Evolutionary conservation across 164 flowering plant genomes (phyloP).

Genomic region (Cinnamomum micranthum): DNA sequence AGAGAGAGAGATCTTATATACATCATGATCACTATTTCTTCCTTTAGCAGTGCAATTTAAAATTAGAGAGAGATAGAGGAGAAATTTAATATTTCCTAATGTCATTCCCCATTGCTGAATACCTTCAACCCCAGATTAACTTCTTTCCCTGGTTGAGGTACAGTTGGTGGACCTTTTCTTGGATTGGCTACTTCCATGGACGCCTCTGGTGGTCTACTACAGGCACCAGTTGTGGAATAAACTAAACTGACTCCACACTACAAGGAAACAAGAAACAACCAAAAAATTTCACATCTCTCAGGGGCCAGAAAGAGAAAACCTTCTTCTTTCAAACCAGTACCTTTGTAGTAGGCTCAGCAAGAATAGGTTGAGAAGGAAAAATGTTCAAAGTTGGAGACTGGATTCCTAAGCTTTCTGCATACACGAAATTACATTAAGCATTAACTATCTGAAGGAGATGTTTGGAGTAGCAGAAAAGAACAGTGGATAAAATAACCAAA

Average conservation of each 20-base stretch:
- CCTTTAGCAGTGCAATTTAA: constrained; percentile 1
- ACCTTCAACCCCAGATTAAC: constrained; percentile 42
- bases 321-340: constrained; percentile 16
- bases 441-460: constrained; percentile 7
- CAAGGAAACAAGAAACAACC: constrained; percentile 10
- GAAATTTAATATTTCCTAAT: too few species aligned
- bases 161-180: constrained; percentile 37
- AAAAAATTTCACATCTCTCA: background rate
- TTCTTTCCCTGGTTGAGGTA: constrained; percentile 45
- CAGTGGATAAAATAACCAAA: background rate
- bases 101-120: too few species aligned
- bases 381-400: constrained; percentile 93
- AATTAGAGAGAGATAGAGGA: too few species aligned
- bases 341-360: constrained; percentile 69
- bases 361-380: constrained; percentile 99
- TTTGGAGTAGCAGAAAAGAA: background rate
- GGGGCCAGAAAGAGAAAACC: background rate
- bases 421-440: constrained; percentile 13
- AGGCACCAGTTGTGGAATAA: constrained; percentile 22
- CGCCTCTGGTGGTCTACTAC: constrained; percentile 70
- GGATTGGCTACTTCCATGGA: constrained; percentile 69
- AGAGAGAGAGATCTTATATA: background rate
- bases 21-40: too few species aligned
- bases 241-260: constrained; percentile 43
- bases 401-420: constrained; percentile 59